phyloP scores from a whole-genome alignment of 164 flowering plant species.

The Nelumbo lutea region DNA sequence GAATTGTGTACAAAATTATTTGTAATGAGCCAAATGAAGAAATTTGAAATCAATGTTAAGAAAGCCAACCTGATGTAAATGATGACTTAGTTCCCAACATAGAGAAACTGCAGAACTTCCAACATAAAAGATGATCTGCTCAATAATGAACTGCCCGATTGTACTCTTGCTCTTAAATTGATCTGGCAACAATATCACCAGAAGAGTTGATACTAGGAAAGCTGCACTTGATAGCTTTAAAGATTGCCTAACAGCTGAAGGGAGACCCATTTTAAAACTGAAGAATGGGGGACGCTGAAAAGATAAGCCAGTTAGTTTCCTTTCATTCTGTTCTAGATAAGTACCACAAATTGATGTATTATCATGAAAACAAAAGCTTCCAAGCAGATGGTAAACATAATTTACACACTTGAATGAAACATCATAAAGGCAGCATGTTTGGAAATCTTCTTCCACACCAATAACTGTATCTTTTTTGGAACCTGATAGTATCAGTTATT shows the following conservation, averaged over 20 bases:
- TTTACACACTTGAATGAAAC: too few relatives aligned
- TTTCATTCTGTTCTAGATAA: neutral
- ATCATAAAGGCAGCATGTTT: too few relatives aligned
- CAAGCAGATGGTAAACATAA: too few relatives aligned
- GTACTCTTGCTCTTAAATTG: conserved; percentile 23
- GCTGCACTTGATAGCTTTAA: conserved; percentile 51
- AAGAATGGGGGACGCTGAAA: conserved; percentile 85
- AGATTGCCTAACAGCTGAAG: conserved; percentile 48
- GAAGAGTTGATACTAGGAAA: conserved; percentile 39
- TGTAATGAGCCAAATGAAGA: neutral
- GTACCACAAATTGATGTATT: neutral
- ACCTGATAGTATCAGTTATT: too few relatives aligned
- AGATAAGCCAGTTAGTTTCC: conserved; percentile 16
- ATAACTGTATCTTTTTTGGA: too few relatives aligned
- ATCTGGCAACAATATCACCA: conserved; percentile 37
- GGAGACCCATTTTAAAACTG: conserved; percentile 87
- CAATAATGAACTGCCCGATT: conserved; percentile 33
- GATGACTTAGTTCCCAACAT: conserved; percentile 80
- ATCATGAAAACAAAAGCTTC: neutral
- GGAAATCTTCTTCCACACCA: too few relatives aligned
- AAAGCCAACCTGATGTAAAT: conserved; percentile 69
- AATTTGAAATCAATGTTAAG: neutral
- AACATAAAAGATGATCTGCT: conserved; percentile 44
- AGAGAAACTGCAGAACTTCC: conserved; percentile 55
- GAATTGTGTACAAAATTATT: too few relatives aligned